phyloP scores from a whole-genome alignment of 73 alveolate species.

The Strombidium stylifer region DNA sequence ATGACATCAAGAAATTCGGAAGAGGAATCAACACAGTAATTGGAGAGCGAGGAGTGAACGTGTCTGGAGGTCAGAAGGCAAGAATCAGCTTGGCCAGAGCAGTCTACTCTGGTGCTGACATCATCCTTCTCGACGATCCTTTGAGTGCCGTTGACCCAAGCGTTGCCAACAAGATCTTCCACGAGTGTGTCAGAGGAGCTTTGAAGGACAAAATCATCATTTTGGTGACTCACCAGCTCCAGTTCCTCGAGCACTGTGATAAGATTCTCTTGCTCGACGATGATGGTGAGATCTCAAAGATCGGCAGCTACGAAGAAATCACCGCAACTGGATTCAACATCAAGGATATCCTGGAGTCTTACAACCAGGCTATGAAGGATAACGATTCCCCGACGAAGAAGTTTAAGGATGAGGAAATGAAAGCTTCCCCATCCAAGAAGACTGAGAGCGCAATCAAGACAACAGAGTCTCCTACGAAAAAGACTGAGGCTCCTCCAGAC shows the following conservation, averaged over 20 bases:
- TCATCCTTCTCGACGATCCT: conserved; percentile 87
- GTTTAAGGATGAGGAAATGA: too few species aligned
- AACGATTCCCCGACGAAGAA: too few species aligned
- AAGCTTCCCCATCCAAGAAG: too few species aligned
- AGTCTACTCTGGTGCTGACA: conserved; percentile 82
- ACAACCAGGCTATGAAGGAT: too few species aligned
- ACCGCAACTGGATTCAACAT: neutral
- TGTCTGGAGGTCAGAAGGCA: conserved; percentile 97
- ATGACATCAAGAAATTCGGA: conserved; percentile 84
- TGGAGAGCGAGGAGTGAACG: conserved; percentile 96
- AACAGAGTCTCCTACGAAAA: too few species aligned
- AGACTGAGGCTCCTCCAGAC: too few species aligned
- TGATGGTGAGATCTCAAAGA: conserved; percentile 1
- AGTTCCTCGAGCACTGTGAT: conserved; percentile 23
- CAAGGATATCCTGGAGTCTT: neutral
- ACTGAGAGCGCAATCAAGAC: too few species aligned
- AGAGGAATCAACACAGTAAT: conserved; percentile 95
- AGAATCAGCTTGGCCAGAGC: conserved; percentile 97
- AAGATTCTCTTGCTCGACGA: conserved; percentile 46
- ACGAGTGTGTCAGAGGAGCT: too few species aligned
- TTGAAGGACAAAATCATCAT: conserved; percentile 73
- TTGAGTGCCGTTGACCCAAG: conserved; percentile 95
- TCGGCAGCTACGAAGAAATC: neutral
- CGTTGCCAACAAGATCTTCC: conserved; percentile 87
- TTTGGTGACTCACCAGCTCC: conserved; percentile 70